Percentiles rank a stretch among this genome's conserved stretches.
Conservation (phyloP, 192 early-diverging fungal species). For the Linnemannia hyalina region DNA sequence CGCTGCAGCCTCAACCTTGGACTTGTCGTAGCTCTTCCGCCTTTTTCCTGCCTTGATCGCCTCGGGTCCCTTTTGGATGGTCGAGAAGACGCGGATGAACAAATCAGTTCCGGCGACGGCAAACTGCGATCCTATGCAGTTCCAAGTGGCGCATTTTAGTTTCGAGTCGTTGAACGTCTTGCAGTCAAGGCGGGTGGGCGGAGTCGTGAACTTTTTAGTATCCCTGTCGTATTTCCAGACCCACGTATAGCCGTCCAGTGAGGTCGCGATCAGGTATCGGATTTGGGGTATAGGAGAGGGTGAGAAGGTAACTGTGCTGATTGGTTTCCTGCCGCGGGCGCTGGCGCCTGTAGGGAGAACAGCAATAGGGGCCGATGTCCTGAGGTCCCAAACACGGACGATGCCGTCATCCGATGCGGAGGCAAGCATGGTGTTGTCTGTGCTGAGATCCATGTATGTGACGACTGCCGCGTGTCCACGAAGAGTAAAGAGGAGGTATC, state of each 20-base stretch:
- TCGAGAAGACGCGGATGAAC: constrained; percentile 81
- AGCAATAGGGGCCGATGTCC: constrained; percentile 74
- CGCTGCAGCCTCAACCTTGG: background rate
- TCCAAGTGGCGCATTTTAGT: constrained; percentile 75
- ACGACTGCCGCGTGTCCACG: constrained; percentile 84
- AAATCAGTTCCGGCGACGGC: constrained; percentile 84
- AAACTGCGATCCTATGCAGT: constrained; percentile 82
- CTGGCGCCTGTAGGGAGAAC: constrained; percentile 68
- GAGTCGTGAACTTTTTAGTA: constrained; percentile 64
- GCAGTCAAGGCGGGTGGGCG: constrained; percentile 70
- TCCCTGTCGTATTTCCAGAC: constrained; percentile 80
- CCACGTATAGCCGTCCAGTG: constrained; percentile 78
- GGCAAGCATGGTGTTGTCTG: constrained; percentile 84
- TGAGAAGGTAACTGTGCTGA: constrained; percentile 74
- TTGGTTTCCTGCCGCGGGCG: constrained; percentile 33
- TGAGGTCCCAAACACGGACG: constrained; percentile 81
- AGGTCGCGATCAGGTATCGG: constrained; percentile 77
- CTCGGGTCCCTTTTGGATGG: constrained; percentile 63
- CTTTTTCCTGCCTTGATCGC: constrained; percentile 40
- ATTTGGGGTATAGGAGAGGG: constrained; percentile 78
- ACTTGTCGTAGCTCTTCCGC: constrained; percentile 30
- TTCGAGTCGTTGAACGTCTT: constrained; percentile 46
- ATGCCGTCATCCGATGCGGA: constrained; percentile 83
- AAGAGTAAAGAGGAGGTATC: constrained; percentile 84
- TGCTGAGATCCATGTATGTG: constrained; percentile 81